phyloP scores from a whole-genome alignment of 139 green algal genomes.

The Micractinium conductrix region DNA sequence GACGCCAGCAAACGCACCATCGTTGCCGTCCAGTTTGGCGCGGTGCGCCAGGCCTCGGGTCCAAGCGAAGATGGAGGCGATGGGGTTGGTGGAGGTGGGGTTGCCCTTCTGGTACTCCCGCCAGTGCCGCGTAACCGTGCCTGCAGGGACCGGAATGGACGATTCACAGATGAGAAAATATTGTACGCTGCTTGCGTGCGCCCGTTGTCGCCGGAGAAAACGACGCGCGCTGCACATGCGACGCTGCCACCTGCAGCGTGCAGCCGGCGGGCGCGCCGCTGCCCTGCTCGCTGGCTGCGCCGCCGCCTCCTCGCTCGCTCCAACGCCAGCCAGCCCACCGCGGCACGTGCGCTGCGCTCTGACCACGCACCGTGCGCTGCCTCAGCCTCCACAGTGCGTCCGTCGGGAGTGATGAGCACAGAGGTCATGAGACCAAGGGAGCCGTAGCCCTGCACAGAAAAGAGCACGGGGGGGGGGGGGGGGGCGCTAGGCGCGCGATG shows the following conservation, averaged over 20 bases:
- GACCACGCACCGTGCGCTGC: constrained; percentile 85
- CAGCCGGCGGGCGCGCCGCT: too few species aligned
- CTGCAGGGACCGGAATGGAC: background rate
- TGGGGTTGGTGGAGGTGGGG: constrained; percentile 94
- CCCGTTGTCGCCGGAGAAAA: too few species aligned
- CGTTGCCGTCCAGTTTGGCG: constrained; percentile 93
- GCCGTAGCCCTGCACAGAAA: constrained; percentile 86
- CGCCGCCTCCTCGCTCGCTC: too few species aligned
- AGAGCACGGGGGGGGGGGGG: too few species aligned
- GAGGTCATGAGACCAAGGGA: constrained; percentile 96
- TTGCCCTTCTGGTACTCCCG: constrained; percentile 96
- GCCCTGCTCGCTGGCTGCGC: too few species aligned
- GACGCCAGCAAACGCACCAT: too few species aligned
- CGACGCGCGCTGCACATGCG: too few species aligned
- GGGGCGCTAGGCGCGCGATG: too few species aligned
- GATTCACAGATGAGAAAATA: too few species aligned
- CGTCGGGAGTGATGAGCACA: constrained; percentile 93
- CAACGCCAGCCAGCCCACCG: background rate
- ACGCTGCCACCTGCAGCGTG: too few species aligned
- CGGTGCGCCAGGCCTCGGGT: constrained; percentile 91
- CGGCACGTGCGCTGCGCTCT: too few species aligned
- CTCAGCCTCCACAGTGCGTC: constrained; percentile 95
- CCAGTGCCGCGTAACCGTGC: constrained; percentile 92
- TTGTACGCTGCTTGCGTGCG: too few species aligned
- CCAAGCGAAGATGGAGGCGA: constrained; percentile 97